Percentiles rank a stretch among this genome's conserved stretches.
Conservation (phyloP, 768 basidiomycete genomes). For the Boletellus ananas region DNA sequence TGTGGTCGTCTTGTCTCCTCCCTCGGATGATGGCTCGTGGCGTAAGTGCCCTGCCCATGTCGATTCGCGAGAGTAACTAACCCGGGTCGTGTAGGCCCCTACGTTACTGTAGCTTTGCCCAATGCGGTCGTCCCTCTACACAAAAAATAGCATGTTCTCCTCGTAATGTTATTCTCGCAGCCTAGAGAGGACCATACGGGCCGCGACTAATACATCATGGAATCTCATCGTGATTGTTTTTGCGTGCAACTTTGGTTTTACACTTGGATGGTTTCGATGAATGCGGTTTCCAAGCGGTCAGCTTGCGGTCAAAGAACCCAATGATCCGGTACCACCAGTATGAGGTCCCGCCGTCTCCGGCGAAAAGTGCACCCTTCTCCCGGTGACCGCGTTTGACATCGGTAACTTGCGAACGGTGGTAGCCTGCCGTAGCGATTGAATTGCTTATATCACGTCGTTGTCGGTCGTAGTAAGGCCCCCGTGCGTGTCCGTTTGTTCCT, state of each 20-base stretch:
- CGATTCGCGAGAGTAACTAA: background rate
- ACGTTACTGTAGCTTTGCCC: constrained; percentile 1
- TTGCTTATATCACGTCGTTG: constrained; percentile 19
- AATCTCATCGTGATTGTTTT: constrained; percentile 12
- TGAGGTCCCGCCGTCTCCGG: background rate
- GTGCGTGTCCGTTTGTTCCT: constrained; percentile 10
- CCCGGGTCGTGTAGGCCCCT: constrained; percentile 1
- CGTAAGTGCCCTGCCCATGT: constrained; percentile 4
- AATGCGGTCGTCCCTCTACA: constrained; percentile 2
- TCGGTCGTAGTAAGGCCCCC: constrained; percentile 24
- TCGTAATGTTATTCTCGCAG: constrained; percentile 17
- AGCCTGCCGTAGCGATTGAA: constrained; percentile 25
- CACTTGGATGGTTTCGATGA: constrained; percentile 13
- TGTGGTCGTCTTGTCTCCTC: background rate
- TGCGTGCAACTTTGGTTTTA: constrained; percentile 4
- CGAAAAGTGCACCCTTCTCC: background rate
- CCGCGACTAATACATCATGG: constrained; percentile 14
- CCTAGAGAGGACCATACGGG: constrained; percentile 15
- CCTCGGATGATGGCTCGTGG: background rate
- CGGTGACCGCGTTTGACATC: background rate
- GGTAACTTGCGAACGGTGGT: constrained; percentile 9
- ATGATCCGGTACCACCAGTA: background rate
- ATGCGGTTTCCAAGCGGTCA: constrained; percentile 5
- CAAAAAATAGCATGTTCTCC: constrained; percentile 15
- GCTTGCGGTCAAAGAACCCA: background rate